phyloP scores from a whole-genome alignment of 2,329 filamentous ascomycete genomes.

The Colletotrichum euphorbiae region DNA sequence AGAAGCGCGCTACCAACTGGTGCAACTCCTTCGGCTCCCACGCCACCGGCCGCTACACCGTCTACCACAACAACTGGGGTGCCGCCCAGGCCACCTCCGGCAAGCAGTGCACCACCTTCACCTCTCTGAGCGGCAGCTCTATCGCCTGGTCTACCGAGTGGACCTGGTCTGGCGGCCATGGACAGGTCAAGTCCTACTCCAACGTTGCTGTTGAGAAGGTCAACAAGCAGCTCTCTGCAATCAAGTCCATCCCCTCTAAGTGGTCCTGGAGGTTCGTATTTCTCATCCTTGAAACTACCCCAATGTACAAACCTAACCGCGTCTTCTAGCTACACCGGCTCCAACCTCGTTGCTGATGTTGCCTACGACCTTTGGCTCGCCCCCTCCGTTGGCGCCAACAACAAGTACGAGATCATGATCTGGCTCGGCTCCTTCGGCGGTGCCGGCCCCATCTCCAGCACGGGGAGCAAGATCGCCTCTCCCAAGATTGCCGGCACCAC shows the following conservation, averaged over 20 bases:
- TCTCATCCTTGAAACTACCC: too few species aligned
- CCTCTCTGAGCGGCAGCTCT: slow-evolving; percentile 48
- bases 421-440: slow-evolving; percentile 42
- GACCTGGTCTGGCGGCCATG: slow-evolving; percentile 53
- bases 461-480: slow-evolving; percentile 64
- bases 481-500: slow-evolving; percentile 62
- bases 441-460: slow-evolving; percentile 50
- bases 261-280: slow-evolving; percentile 48
- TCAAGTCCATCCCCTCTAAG: slow-evolving; percentile 50
- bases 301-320: neutral
- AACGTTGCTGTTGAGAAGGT: slow-evolving; percentile 54
- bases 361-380: slow-evolving; percentile 70
- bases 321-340: slow-evolving; percentile 55
- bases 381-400: slow-evolving; percentile 54
- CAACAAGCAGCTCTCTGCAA: slow-evolving; percentile 50
- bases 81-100: slow-evolving; percentile 48
- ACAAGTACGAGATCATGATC: slow-evolving; percentile 56
- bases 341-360: slow-evolving; percentile 64
- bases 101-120: slow-evolving; percentile 55
- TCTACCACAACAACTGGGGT: slow-evolving; percentile 67
- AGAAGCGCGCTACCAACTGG: slow-evolving; percentile 49
- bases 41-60: slow-evolving; percentile 55
- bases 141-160: slow-evolving; percentile 56
- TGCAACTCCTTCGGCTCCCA: slow-evolving; percentile 55
- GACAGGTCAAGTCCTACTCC: slow-evolving; percentile 58